phyloP scores from a whole-genome alignment of 192 early-diverging fungal genomes.

The Gryganskiella cystojenkinii region DNA sequence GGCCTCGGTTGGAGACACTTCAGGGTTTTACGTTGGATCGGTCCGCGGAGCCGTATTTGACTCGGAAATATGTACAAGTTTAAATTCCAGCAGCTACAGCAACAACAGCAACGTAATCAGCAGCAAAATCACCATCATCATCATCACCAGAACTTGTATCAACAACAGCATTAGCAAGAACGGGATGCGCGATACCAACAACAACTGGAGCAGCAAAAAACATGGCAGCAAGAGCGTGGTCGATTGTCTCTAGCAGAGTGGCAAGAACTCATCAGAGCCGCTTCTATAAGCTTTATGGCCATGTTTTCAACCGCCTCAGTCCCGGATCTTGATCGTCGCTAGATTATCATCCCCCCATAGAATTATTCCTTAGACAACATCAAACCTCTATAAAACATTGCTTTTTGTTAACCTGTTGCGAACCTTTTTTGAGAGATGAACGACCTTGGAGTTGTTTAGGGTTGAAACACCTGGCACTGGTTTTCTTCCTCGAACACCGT shows the following conservation, averaged over 20 bases:
- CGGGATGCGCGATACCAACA: constrained; percentile 17
- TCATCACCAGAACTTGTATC: constrained; percentile 9
- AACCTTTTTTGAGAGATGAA: too few relatives aligned
- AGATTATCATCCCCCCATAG: too few relatives aligned
- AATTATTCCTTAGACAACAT: too few relatives aligned
- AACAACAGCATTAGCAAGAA: constrained; percentile 25
- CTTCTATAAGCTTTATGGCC: constrained; percentile 38
- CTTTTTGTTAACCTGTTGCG: too few relatives aligned
- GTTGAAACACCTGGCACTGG: too few relatives aligned
- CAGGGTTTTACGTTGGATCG: too few relatives aligned
- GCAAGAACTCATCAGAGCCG: constrained; percentile 49
- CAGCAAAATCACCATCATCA: constrained; percentile 19
- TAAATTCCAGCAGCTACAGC: constrained; percentile 26
- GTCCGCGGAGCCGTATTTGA: too few relatives aligned
- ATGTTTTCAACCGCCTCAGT: constrained; percentile 17
- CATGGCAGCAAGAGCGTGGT: constrained; percentile 17
- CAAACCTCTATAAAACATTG: too few relatives aligned
- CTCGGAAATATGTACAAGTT: too few relatives aligned
- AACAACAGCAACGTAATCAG: constrained; percentile 11
- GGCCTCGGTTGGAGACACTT: too few relatives aligned
- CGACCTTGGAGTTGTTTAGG: too few relatives aligned
- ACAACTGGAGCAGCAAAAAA: constrained; percentile 10
- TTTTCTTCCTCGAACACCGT: too few relatives aligned
- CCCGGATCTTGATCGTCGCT: neutral
- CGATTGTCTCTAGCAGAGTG: constrained; percentile 39